Evolutionary conservation across 2,329 filamentous ascomycete genomes (phyloP), one percentile per base, ranked within the genome.

Genomic region (Monilinia vaccinii-corymbosi): DNA sequence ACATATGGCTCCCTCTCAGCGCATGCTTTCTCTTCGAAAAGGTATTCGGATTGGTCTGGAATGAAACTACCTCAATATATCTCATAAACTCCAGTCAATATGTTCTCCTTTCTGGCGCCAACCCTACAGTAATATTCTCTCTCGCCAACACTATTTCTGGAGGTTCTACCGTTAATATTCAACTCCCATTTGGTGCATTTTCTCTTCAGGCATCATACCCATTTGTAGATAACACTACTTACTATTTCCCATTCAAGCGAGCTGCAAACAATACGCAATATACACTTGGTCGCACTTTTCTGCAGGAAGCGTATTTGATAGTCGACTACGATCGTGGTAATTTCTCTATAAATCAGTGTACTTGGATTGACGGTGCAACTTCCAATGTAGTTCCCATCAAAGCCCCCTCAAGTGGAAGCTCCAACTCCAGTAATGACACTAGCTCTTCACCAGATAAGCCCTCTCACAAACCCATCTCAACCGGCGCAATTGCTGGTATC

Each of bases 191-290:
- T 60, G 65, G 66, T 52, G 72, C 74, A 4, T 75, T 76, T 58
- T 71, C 75, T 61, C 66, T 75, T 31, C 62, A 67, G 49, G 69
- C 72, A 14, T 65, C 68, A 14, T 73, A 71, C 60, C 74, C 75
- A 21, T 58, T 70, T 5, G 62, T 70, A 3, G 40, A 62, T 28
- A 66, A 64, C 25, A 34, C 28, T n/a, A 51, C 64, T n/a, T 57
- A 65, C 11, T 76, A 76, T 61, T 76, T 76, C 58, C 74, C 75
- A 8, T 59, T 76, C 8, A 72, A 73, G 47, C 69, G 67, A 63
- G 70, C 74, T 4, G 62, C 64, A 1, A 71, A 72, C 52, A 63
- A 67, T 4, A 69, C 67, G 40, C 71, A 75, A 61, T 72, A 70
- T 56, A 74, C 71, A 3, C 68, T 76, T 46, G 74, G 75, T 16